These are phyloP conservation scores for Pluteus cervinus DNA, from an alignment of 768 basidiomycete species.

Conservation along the genomic window DNA sequence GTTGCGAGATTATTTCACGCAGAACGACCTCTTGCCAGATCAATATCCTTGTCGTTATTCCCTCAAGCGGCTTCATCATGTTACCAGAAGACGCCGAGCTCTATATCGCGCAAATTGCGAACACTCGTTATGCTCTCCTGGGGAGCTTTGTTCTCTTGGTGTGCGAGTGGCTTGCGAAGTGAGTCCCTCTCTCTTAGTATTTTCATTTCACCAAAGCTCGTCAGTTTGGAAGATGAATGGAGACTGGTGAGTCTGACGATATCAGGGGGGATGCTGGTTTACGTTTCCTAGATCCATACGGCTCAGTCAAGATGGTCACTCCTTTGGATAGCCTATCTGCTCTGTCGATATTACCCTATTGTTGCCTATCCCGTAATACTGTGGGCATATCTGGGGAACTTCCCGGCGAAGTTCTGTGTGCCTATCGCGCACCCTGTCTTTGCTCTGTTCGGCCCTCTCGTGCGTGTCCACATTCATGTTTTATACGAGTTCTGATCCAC, in stretches of 20 bases:
- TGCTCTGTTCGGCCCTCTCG: slow-evolving; percentile 27
- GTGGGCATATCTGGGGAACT: slow-evolving; percentile 31
- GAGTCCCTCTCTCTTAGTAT: slow-evolving; percentile 10
- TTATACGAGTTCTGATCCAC: slow-evolving; percentile 34
- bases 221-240: slow-evolving; percentile 25
- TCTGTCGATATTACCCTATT: slow-evolving; percentile 37
- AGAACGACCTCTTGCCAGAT: too few relatives aligned
- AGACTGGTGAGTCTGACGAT: slow-evolving; percentile 21
- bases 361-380: slow-evolving; percentile 29
- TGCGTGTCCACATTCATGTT: slow-evolving; percentile 10
- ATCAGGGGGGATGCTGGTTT: background rate
- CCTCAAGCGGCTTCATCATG: too few relatives aligned
- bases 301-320: slow-evolving; percentile 32
- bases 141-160: slow-evolving; percentile 25
- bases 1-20: too few relatives aligned
- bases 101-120: too few relatives aligned
- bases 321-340: slow-evolving; percentile 32
- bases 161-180: slow-evolving; percentile 34
- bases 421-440: slow-evolving; percentile 23
- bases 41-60: too few relatives aligned
- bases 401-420: slow-evolving; percentile 23
- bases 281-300: slow-evolving; percentile 22
- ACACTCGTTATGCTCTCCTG: slow-evolving; percentile 25
- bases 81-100: too few relatives aligned
- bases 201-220: background rate